Conservation (phyloP, 2,329 filamentous ascomycete species). For the Colletotrichum lini region DNA sequence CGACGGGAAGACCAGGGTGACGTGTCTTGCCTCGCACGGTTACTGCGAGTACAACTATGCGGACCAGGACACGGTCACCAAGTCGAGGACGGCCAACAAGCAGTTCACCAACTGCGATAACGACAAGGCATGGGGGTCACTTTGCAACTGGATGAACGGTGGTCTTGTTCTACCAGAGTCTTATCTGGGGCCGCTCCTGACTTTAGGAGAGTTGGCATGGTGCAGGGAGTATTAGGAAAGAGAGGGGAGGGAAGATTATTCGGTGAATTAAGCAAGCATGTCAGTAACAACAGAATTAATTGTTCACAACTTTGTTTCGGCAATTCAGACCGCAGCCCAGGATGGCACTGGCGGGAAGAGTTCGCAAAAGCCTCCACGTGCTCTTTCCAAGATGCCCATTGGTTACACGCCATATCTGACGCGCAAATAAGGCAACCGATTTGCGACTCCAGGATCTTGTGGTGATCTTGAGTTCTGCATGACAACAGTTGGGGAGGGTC, state of each 20-base stretch:
- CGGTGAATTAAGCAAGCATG: too few species aligned
- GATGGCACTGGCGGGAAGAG: neutral
- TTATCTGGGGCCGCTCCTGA: conserved; percentile 46
- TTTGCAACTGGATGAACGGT: conserved; percentile 43
- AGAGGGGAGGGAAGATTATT: too few species aligned
- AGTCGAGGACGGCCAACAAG: conserved; percentile 21
- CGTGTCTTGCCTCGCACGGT: conserved; percentile 45
- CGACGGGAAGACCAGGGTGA: conserved; percentile 43
- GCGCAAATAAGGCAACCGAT: too few species aligned
- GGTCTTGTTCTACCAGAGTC: conserved; percentile 45
- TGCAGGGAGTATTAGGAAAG: conserved; percentile 10
- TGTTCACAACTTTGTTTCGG: too few species aligned
- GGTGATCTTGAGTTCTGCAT: neutral
- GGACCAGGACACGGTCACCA: neutral
- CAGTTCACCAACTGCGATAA: conserved; percentile 47
- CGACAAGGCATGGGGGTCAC: conserved; percentile 43
- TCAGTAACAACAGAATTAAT: too few species aligned
- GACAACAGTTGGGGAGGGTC: too few species aligned
- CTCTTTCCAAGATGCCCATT: neutral
- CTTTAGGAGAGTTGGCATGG: neutral
- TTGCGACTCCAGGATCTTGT: neutral
- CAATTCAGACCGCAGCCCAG: too few species aligned
- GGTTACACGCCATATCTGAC: neutral
- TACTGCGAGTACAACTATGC: conserved; percentile 46
- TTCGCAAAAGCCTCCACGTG: neutral